Conservation (phyloP, 768 basidiomycete genomes). For the Russula virescens region DNA sequence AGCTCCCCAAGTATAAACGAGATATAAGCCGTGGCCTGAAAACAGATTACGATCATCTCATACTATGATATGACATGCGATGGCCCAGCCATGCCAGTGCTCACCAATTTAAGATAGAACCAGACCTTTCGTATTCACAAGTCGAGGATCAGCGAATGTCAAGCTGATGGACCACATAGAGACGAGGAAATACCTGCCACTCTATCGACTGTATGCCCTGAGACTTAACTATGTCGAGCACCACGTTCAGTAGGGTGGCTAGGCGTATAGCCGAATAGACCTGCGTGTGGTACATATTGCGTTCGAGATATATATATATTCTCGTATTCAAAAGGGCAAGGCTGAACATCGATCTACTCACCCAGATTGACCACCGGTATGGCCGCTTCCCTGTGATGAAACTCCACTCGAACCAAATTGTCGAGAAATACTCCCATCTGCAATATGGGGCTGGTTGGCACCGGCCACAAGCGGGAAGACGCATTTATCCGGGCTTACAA, state of each 20-base stretch:
- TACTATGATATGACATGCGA: not conserved
- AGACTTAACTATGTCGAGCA: not conserved
- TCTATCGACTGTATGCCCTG: not conserved
- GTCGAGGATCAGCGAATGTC: not conserved
- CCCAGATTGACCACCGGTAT: conserved; percentile 22
- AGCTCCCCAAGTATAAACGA: conserved; percentile 4
- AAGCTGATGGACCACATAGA: not conserved
- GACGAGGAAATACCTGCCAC: conserved; percentile 8
- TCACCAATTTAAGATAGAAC: conserved; percentile 9
- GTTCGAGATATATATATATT: not conserved
- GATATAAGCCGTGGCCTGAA: conserved; percentile 6
- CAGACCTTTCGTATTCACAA: not conserved
- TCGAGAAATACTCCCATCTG: conserved; percentile 20
- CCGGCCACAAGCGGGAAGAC: not conserved
- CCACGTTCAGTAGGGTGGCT: conserved; percentile 1
- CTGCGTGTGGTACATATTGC: not conserved
- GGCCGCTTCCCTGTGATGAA: conserved; percentile 6
- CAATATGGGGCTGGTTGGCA: not conserved
- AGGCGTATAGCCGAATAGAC: conserved; percentile 5
- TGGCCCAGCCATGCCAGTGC: not conserved
- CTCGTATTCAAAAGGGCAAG: not conserved
- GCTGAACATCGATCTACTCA: not conserved
- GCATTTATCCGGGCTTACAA: not conserved
- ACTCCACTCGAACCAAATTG: conserved; percentile 19
- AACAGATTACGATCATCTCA: not conserved